These are phyloP conservation scores for Arachnomyces sp. DNA, from an alignment of 2,329 filamentous ascomycete genomes.

Conservation along the genomic window DNA sequence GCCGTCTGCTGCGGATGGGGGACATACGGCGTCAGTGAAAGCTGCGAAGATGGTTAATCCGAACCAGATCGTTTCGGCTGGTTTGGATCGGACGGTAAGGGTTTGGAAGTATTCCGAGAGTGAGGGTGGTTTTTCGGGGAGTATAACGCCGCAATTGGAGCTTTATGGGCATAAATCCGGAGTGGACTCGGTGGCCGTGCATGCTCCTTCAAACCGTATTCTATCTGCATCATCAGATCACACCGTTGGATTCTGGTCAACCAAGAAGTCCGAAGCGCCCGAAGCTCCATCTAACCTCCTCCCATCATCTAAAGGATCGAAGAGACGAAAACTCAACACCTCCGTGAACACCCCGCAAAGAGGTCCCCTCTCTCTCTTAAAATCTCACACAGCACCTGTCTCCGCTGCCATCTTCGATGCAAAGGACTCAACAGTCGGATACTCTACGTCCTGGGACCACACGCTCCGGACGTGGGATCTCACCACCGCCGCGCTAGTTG, in stretches of 20 bases:
- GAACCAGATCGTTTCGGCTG: constrained; percentile 71
- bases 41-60: constrained; percentile 75
- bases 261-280: constrained; percentile 67
- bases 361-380: constrained; percentile 68
- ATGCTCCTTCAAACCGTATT: constrained; percentile 66
- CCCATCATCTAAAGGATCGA: constrained; percentile 57
- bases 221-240: constrained; percentile 81
- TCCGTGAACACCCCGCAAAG: constrained; percentile 59
- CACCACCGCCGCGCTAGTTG: constrained; percentile 68
- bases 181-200: constrained; percentile 67
- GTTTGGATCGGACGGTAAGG: constrained; percentile 76
- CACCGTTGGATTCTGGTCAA: constrained; percentile 80
- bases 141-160: constrained; percentile 66
- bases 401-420: constrained; percentile 80
- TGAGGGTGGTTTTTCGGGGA: constrained; percentile 51
- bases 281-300: constrained; percentile 63
- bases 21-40: constrained; percentile 71
- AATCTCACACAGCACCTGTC: constrained; percentile 64
- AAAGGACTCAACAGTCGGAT: constrained; percentile 76
- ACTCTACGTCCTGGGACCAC: constrained; percentile 87
- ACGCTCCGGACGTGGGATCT: constrained; percentile 86
- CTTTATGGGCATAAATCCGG: constrained; percentile 73
- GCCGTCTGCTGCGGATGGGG: constrained; percentile 56
- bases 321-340: constrained; percentile 66
- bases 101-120: constrained; percentile 81